Conservation (phyloP, 2,329 filamentous ascomycete species). For the Bipolaris victoriae region DNA sequence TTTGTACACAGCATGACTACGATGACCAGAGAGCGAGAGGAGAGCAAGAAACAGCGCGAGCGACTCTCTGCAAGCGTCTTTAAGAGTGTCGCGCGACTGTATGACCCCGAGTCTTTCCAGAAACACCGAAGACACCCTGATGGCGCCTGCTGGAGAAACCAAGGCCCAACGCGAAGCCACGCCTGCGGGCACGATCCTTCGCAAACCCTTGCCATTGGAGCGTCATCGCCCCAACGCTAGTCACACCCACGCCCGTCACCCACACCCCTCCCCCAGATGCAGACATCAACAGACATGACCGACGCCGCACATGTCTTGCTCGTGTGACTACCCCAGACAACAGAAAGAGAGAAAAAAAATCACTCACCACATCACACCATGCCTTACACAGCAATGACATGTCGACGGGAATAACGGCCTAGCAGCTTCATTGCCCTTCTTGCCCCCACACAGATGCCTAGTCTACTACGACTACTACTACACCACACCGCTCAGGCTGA, state of each 20-base stretch:
- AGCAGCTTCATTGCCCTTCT: too few species aligned
- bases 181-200: slow-evolving; percentile 29
- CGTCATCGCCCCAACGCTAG: slow-evolving; percentile 23
- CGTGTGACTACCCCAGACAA: slow-evolving; percentile 2
- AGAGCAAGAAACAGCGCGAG: neutral
- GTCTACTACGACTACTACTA: too few species aligned
- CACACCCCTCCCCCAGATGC: slow-evolving; percentile 6
- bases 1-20: slow-evolving; percentile 32
- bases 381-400: too few species aligned
- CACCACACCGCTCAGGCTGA: slow-evolving; percentile 11
- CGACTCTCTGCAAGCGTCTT: neutral
- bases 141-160: slow-evolving; percentile 19
- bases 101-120: slow-evolving; percentile 11
- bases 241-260: slow-evolving; percentile 6
- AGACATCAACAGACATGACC: neutral
- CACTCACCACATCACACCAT: too few species aligned
- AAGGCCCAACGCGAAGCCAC: slow-evolving; percentile 20
- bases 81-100: slow-evolving; percentile 21
- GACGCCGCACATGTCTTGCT: slow-evolving; percentile 5
- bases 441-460: too few species aligned
- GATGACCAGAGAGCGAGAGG: neutral
- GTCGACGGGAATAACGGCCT: too few species aligned
- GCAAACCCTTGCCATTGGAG: slow-evolving; percentile 30
- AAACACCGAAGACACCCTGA: slow-evolving; percentile 28
- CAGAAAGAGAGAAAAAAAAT: too few species aligned